phyloP scores from a whole-genome alignment of 305 asterid genomes.

The Rubia tinctorum region DNA sequence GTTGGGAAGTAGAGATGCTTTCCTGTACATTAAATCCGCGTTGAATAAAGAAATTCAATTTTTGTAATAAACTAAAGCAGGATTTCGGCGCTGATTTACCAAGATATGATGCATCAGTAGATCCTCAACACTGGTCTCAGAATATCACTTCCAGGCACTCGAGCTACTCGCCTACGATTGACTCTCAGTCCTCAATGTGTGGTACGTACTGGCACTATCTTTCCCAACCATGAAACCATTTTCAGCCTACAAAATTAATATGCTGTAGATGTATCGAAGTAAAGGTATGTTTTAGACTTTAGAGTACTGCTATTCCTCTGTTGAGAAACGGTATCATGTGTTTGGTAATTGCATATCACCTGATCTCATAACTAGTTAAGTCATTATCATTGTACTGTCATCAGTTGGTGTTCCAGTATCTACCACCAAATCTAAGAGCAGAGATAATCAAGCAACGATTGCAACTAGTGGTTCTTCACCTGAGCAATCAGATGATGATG shows the following conservation, averaged over 20 bases:
- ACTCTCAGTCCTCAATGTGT: conserved; percentile 68
- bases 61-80: conserved; percentile 29
- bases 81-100: conserved; percentile 37
- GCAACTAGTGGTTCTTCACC: conserved; percentile 73
- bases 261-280: background rate
- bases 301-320: no score
- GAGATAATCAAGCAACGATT: conserved; percentile 38
- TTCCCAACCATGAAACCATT: background rate
- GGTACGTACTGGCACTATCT: conserved; percentile 29
- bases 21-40: background rate
- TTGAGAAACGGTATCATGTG: no score
- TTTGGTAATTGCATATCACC: background rate
- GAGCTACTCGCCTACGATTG: conserved; percentile 40
- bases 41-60: background rate
- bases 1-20: background rate
- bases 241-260: background rate
- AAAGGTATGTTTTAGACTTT: background rate
- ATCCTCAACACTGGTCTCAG: conserved; percentile 34
- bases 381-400: no score
- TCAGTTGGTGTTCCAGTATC: conserved; percentile 75
- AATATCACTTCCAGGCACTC: conserved; percentile 33
- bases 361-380: background rate
- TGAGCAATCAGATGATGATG: conserved; percentile 76
- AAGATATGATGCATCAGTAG: conserved; percentile 29
- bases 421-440: conserved; percentile 38